Evolutionary conservation across 23 red algal species (phyloP).

Genomic region (Agarophyton chilense): DNA sequence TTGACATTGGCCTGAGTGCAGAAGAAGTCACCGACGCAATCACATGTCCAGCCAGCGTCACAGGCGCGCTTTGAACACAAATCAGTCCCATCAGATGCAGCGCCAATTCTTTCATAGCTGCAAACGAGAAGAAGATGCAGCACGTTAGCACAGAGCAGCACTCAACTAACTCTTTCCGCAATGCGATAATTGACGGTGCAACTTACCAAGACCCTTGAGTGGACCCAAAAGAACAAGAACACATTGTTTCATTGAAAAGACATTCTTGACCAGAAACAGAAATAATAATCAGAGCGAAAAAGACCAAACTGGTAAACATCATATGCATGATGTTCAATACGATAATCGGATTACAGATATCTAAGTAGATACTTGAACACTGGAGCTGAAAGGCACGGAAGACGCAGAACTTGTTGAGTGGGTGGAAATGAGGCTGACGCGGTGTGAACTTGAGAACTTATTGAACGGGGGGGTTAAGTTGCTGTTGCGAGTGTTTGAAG

Average conservation of each 20-base stretch:
- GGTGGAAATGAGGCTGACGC: not conserved
- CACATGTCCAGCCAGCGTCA: constrained; percentile 52
- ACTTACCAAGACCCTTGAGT: constrained; percentile 52
- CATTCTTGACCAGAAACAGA: constrained; percentile 29
- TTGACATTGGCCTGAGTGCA: constrained; percentile 32
- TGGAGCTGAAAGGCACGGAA: not conserved
- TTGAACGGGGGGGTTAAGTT: not conserved
- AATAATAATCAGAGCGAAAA: not conserved
- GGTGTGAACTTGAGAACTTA: not conserved
- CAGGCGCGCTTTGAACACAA: constrained; percentile 39
- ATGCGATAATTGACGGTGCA: too few species aligned
- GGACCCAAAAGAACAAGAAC: constrained; percentile 57
- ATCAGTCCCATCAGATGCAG: constrained; percentile 16
- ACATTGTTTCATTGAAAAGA: constrained; percentile 56
- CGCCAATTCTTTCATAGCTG: constrained; percentile 41
- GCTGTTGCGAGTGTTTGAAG: not conserved
- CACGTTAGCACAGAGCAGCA: constrained; percentile 1
- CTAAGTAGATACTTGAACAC: not conserved
- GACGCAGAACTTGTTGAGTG: not conserved
- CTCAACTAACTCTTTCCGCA: too few species aligned
- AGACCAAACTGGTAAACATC: not conserved
- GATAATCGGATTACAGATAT: not conserved
- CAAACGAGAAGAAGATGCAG: not conserved
- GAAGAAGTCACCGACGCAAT: constrained; percentile 56
- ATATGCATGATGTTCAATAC: not conserved